Evolutionary conservation across 441 rosid genomes (phyloP).

Genomic region (Populus hybrid): DNA sequence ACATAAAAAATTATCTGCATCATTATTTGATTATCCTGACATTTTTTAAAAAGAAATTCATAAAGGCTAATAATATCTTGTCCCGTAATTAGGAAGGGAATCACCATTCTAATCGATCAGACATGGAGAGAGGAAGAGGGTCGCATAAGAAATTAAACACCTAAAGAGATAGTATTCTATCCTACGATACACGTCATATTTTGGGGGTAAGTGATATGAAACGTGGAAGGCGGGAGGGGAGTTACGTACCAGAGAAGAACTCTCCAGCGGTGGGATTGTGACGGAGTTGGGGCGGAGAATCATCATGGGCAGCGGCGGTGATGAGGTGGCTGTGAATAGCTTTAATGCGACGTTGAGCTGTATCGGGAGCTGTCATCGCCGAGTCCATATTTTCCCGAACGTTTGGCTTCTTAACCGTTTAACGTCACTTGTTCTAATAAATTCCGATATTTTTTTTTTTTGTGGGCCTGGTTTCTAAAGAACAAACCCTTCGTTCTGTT

Average conservation of each 20-base stretch:
- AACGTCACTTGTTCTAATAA: background rate
- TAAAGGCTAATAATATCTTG: too few relatives aligned
- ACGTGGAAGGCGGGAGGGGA: background rate
- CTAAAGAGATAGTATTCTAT: too few relatives aligned
- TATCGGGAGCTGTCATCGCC: conserved; percentile 23
- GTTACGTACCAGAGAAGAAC: conserved; percentile 57
- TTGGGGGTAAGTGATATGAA: too few relatives aligned
- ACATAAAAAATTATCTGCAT: background rate
- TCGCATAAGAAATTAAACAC: background rate
- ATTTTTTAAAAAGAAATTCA: too few relatives aligned
- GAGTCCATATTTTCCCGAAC: conserved; percentile 20
- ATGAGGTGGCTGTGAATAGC: conserved; percentile 67
- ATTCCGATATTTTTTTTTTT: background rate
- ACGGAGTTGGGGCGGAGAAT: conserved; percentile 50
- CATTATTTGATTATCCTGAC: background rate
- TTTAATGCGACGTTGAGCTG: conserved; percentile 69
- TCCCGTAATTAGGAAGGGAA: too few relatives aligned
- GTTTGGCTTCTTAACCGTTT: background rate
- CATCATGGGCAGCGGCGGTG: conserved; percentile 26
- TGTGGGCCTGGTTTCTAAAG: too few relatives aligned
- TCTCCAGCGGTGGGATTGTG: conserved; percentile 69
- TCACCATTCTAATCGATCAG: too few relatives aligned
- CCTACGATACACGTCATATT: too few relatives aligned
- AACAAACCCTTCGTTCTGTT: background rate
- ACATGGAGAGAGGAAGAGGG: too few relatives aligned